These are phyloP conservation scores for Gillenia trifoliata DNA, from an alignment of 306 rosid genomes.

Conservation along the genomic window DNA sequence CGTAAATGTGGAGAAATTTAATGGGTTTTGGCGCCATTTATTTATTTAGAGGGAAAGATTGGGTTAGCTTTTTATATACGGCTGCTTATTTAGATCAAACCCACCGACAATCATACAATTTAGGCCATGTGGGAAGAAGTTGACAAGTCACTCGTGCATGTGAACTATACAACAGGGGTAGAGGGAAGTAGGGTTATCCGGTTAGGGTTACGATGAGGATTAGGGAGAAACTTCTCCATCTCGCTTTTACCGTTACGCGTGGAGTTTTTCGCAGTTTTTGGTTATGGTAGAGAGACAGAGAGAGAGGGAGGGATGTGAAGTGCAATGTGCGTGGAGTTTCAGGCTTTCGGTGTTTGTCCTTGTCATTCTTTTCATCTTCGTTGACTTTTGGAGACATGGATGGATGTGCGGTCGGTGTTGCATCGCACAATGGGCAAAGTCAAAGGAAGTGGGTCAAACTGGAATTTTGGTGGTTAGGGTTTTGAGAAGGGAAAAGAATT, in stretches of 20 bases:
- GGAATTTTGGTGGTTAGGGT: neutral
- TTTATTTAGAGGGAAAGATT: neutral
- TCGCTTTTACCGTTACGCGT: no score
- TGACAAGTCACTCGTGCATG: neutral
- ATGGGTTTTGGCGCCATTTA: slow-evolving; percentile 15
- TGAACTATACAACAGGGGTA: neutral
- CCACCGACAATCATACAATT: neutral
- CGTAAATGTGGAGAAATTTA: slow-evolving; percentile 2
- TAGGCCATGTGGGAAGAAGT: neutral
- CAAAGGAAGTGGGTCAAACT: neutral
- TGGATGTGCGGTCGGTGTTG: neutral
- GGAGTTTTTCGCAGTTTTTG: no score
- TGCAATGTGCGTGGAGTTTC: neutral
- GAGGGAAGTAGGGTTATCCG: neutral
- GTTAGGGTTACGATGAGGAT: neutral
- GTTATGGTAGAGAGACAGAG: no score
- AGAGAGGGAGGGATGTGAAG: neutral
- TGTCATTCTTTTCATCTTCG: neutral
- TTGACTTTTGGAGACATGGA: neutral
- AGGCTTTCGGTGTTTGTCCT: neutral
- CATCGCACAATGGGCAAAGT: neutral
- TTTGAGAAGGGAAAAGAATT: neutral
- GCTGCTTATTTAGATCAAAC: neutral
- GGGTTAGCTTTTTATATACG: neutral
- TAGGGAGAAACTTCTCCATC: neutral